Percentiles rank a stretch among this genome's conserved stretches.
phyloP scores from a whole-genome alignment of 441 rosid genomes.

The Capsella rubella region DNA sequence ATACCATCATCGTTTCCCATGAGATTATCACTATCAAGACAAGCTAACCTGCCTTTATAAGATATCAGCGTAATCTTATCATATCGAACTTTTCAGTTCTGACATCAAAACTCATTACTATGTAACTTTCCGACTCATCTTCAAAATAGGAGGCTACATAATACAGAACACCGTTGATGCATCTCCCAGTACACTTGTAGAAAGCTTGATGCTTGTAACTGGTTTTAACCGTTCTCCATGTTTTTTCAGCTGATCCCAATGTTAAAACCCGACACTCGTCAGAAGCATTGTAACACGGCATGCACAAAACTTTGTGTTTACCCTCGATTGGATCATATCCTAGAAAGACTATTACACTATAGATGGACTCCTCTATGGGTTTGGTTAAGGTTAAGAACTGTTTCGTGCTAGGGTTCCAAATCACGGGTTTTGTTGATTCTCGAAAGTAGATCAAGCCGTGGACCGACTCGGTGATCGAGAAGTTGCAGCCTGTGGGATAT shows the following conservation, averaged over 20 bases:
- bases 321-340: not conserved
- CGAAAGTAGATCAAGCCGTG: not conserved
- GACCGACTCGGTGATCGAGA: not conserved
- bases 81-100: not conserved
- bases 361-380: too few species aligned
- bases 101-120: not conserved
- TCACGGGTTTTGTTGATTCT: not conserved
- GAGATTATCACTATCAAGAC: too few species aligned
- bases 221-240: not conserved
- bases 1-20: not conserved
- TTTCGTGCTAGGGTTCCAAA: not conserved
- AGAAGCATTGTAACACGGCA: not conserved
- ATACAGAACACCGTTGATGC: not conserved
- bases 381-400: not conserved
- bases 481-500: not conserved
- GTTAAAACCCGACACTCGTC: not conserved
- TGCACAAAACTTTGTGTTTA: not conserved
- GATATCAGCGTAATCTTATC: not conserved
- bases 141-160: not conserved
- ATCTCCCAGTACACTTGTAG: not conserved
- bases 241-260: not conserved
- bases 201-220: not conserved
- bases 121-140: not conserved
- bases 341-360: not conserved
- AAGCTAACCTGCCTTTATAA: not conserved